Evolutionary conservation across 129 eudicot species (phyloP).

Genomic region (Lactuca sativa): DNA sequence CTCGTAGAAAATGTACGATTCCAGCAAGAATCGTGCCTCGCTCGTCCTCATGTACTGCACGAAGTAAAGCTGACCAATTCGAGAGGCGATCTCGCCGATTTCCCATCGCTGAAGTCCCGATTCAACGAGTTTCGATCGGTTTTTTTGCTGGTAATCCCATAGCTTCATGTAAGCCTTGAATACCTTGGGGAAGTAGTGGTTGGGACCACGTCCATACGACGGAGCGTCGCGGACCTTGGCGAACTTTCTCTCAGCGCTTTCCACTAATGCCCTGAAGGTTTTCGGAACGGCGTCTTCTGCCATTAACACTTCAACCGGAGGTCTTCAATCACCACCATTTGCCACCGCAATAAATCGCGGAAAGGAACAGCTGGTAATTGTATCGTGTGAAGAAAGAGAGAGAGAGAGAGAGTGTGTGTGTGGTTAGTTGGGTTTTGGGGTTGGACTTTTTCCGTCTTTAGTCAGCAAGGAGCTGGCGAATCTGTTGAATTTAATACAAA

Average conservation of each 20-base stretch:
- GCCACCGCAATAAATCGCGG: constrained; percentile 24
- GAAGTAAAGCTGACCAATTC: constrained; percentile 90
- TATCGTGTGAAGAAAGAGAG: background rate
- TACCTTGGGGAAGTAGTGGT: constrained; percentile 71
- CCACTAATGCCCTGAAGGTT: constrained; percentile 60
- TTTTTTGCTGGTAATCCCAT: constrained; percentile 85
- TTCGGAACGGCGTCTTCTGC: constrained; percentile 48
- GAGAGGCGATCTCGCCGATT: constrained; percentile 97
- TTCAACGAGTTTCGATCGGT: constrained; percentile 55
- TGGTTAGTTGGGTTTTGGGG: constrained; percentile 24
- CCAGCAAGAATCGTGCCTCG: constrained; percentile 79
- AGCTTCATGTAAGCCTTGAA: constrained; percentile 81
- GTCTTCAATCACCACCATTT: constrained; percentile 5
- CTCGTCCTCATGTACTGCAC: constrained; percentile 92
- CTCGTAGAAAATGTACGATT: constrained; percentile 83
- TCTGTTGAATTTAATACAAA: constrained; percentile 4
- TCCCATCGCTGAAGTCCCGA: constrained; percentile 90
- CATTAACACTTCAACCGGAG: constrained; percentile 12
- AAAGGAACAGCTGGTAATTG: constrained; percentile 11
- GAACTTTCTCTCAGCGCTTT: constrained; percentile 73
- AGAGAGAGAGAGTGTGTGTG: background rate
- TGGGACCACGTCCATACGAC: constrained; percentile 48
- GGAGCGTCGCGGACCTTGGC: constrained; percentile 77
- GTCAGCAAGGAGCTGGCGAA: constrained; percentile 34
- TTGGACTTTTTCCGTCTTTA: constrained; percentile 30